Conservation (phyloP, 345 rosid species). For the Acer negundo region DNA sequence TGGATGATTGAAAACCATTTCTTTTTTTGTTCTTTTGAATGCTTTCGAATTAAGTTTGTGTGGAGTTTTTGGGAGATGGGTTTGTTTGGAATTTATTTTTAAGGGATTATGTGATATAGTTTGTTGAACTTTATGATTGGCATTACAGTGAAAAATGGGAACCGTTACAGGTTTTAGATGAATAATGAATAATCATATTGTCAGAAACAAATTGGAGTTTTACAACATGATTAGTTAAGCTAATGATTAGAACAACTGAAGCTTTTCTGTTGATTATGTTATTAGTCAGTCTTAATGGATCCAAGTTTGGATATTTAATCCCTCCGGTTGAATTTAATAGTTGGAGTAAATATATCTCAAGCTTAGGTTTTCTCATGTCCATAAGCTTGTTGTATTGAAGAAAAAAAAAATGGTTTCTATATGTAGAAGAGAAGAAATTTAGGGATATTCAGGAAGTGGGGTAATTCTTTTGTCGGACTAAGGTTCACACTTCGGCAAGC, state of each 20-base stretch:
- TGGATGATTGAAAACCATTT: neutral
- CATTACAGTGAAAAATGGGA: neutral
- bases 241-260: neutral
- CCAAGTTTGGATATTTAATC: neutral
- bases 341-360: too few species aligned
- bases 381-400: neutral
- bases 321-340: too few species aligned
- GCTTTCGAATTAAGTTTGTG: too few species aligned
- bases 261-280: neutral
- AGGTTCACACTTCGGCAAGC: neutral
- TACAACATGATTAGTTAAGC: neutral
- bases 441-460: too few species aligned
- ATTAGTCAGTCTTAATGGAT: neutral
- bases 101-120: neutral
- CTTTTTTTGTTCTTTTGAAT: too few species aligned
- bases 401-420: neutral
- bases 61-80: neutral
- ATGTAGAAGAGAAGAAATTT: neutral
- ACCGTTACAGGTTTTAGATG: neutral
- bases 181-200: neutral
- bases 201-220: neutral
- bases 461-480: too few species aligned
- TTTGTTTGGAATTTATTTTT: neutral
- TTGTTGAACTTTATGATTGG: neutral
- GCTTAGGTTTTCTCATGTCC: too few species aligned